Conservation (phyloP, 2,329 filamentous ascomycete genomes). For the Mycosphaerella arachidis region DNA sequence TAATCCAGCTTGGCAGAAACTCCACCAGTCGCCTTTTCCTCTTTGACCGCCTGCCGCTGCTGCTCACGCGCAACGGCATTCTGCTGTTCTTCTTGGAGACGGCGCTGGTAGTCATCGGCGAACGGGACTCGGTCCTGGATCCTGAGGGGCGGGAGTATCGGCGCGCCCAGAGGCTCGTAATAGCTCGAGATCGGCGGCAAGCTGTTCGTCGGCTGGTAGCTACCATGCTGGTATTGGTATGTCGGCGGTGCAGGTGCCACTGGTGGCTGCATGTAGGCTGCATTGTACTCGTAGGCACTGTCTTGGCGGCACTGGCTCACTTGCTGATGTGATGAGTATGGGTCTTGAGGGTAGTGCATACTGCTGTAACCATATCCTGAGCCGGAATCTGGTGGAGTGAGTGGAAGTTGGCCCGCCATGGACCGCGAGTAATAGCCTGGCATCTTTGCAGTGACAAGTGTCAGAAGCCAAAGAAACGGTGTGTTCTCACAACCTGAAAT, state of each 20-base stretch:
- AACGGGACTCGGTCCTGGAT: conserved; percentile 38
- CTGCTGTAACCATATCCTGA: conserved; percentile 37
- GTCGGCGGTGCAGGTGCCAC: conserved; percentile 28
- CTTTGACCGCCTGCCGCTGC: conserved; percentile 46
- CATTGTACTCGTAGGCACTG: conserved; percentile 42
- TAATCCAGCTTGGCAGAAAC: conserved; percentile 94
- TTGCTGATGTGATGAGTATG: conserved; percentile 39
- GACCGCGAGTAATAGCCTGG: conserved; percentile 47
- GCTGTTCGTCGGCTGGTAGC: conserved; percentile 28
- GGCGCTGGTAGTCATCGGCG: conserved; percentile 37
- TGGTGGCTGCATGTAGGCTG: conserved; percentile 41
- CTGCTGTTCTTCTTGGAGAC: conserved; percentile 38
- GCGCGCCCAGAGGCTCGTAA: conserved; percentile 44
- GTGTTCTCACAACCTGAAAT: conserved; percentile 31
- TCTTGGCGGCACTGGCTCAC: conserved; percentile 38
- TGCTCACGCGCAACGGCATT: conserved; percentile 31
- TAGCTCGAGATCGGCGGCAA: conserved; percentile 35
- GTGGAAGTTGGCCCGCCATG: conserved; percentile 39
- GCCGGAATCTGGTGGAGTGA: conserved; percentile 48
- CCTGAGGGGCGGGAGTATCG: conserved; percentile 46
- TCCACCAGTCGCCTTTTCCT: conserved; percentile 70
- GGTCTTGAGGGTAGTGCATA: conserved; percentile 44
- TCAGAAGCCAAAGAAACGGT: conserved; percentile 41
- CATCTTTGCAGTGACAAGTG: conserved; percentile 40
- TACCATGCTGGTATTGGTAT: conserved; percentile 30